Base-by-base conservation (phyloP, 139 green algal species). In the Chlamydomonas urium region DNA sequence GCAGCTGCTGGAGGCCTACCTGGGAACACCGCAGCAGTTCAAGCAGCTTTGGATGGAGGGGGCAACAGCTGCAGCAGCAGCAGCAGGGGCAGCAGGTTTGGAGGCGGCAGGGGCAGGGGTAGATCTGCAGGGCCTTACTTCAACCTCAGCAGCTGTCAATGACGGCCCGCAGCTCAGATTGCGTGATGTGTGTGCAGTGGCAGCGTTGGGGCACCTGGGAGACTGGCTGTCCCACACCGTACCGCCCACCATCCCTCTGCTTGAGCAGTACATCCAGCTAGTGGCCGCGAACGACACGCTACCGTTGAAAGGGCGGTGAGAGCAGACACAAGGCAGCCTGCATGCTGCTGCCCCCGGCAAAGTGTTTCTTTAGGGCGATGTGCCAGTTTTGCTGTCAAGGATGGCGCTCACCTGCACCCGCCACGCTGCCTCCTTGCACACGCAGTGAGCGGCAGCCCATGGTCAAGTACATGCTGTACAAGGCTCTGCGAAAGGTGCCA, bases 381-480 rank as follows among this genome's bases (percentile, higher is more conserved):
- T n/a, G n/a, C n/a, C n/a, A n/a, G n/a, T n/a, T n/a, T n/a, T n/a
- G n/a, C n/a, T n/a, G n/a, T n/a, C n/a, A n/a, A n/a, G n/a, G n/a
- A n/a, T n/a, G n/a, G n/a, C n/a, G n/a, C n/a, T n/a, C n/a, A n/a
- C n/a, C n/a, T n/a, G n/a, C n/a, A n/a, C n/a, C 53, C 17, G n/a
- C 17, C 53, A 31, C 24, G n/a, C 53, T 28, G 53, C 5, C 8
- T 5, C 53, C 53, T 34, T 28, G 17, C 23, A 31, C 53, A 28
- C 21, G 31, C 32, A 67, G 60, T 14, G 60, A 67, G 17, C 60
- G 60, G 4, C 31, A 45, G 29, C 60, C 60, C 17, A 67, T 67
- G 60, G 60, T 67, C 32, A 67, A 67, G 32, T 67, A 67, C 60
- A 67, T 67, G 60, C 60, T 67, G 32, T 67, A 67, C 60, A 67